Evolutionary conservation across 495 filamentous ascomycete genomes (phyloP).

Genomic region (Daldinia grandis): DNA sequence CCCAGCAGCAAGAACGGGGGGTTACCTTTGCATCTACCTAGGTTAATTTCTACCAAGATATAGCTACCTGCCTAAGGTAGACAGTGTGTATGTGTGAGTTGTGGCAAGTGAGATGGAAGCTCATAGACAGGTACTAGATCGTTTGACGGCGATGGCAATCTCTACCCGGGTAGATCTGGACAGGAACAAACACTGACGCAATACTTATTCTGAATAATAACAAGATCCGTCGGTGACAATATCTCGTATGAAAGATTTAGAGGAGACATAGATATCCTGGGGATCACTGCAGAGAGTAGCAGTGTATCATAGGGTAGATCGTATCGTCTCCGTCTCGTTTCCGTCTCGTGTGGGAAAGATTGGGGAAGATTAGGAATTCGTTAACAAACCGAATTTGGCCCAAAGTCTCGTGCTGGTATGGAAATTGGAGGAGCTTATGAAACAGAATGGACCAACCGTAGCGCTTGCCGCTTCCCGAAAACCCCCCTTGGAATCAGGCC

Average conservation of each 20-base stretch:
- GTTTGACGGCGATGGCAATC: conserved; percentile 2
- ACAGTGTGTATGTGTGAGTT: too few species aligned
- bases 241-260: background rate
- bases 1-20: conserved; percentile 17
- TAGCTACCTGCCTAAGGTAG: too few species aligned
- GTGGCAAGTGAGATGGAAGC: conserved; percentile 21
- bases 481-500: conserved; percentile 18
- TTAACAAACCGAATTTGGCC: conserved; percentile 27
- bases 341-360: conserved; percentile 8
- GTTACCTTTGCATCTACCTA: conserved; percentile 29
- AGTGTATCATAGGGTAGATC: conserved; percentile 4
- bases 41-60: conserved; percentile 12
- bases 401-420: conserved; percentile 20
- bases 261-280: conserved; percentile 3
- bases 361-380: conserved; percentile 13
- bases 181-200: background rate
- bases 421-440: conserved; percentile 23
- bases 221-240: conserved; percentile 7
- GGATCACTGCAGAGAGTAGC: conserved; percentile 15
- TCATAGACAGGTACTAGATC: background rate
- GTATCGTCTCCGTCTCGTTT: too few species aligned
- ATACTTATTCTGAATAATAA: background rate
- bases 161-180: conserved; percentile 3
- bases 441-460: conserved; percentile 29
- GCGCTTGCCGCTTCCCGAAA: conserved; percentile 41